These are phyloP conservation scores for Eucalyptus shirleyi DNA, from an alignment of 345 rosid species.

Conservation along the genomic window DNA sequence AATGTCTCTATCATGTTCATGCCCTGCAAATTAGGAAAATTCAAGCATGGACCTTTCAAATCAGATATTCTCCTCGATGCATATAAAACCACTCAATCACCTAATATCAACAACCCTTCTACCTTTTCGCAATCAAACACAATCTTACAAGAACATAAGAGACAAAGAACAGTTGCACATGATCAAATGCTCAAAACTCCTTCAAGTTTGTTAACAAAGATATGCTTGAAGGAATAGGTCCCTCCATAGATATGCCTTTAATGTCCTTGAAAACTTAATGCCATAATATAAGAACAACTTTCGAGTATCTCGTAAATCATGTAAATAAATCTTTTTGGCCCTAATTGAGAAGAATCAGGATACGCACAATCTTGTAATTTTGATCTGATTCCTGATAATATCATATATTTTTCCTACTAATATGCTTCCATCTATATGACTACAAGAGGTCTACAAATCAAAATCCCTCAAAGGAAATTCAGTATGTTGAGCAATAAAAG, in stretches of 20 bases:
- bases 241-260: constrained; percentile 49
- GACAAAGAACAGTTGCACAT: background rate
- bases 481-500: background rate
- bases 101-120: background rate
- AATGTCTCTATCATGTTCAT: no score
- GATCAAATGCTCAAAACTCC: constrained; percentile 32
- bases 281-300: background rate
- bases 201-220: constrained; percentile 32
- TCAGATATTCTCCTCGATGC: constrained; percentile 54
- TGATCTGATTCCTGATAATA: constrained; percentile 71
- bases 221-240: constrained; percentile 13
- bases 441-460: constrained; percentile 2
- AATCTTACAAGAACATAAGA: background rate
- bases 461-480: background rate
- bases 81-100: background rate
- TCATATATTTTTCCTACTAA: constrained; percentile 69
- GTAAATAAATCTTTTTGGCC: background rate
- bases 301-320: background rate
- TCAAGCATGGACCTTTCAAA: constrained; percentile 33
- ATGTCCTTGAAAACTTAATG: constrained; percentile 28
- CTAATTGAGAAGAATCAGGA: background rate
- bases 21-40: constrained; percentile 20
- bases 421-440: constrained; percentile 68
- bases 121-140: background rate
- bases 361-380: constrained; percentile 46